Evolutionary conservation across 176 grass and related monocot species (phyloP), one percentile per base, ranked within the genome.

Genomic region (Oropetium thomaeum): DNA sequence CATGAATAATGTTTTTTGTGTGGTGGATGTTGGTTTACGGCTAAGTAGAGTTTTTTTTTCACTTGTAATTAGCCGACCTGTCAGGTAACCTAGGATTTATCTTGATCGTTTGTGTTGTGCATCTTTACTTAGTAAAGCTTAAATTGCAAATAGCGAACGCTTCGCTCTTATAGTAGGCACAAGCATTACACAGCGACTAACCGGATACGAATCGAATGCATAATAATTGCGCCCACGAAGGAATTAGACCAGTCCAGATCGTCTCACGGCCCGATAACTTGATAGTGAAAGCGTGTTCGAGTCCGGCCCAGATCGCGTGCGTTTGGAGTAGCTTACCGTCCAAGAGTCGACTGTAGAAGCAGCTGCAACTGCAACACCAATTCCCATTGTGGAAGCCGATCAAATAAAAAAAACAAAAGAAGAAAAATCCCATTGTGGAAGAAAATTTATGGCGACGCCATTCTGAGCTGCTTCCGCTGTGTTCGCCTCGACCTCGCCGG

Each of bases 1-100:
- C n/a, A 75, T 69, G 25, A 81, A 75, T 62, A 75, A 86, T 67
- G 9, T 26, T 37, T 30, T 13, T 22, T 67, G 2, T 59, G 12
- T 62, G 30, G 45, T 29, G 7, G 38, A 47, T 76, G 44, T 51
- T 75, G 70, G 30, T 52, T 64, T 8, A 30, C 38, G 40, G 38
- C 43, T 40, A 41, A 55, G 40, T 16, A 43, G 32, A n/a, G 5
- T 6, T 8, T 35, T 38, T 25, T 26, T 35, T 28, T 26, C 11
- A 11, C 7, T 8, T 39, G 20, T 13, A 23, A 2, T 38, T 17
- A 54, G 10, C 68, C 3, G 41, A 32, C 20, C 12, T 67, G 64
- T 43, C 25, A 14, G 63, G n/a, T 19, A 35, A 42, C 7, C 54
- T 42, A 38, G 45, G 65, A 67, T 67, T 17, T 68, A 12, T 68